Evolutionary conservation across 805 yeast species (phyloP).

Genomic region (Hanseniaspora guilliermondii): DNA sequence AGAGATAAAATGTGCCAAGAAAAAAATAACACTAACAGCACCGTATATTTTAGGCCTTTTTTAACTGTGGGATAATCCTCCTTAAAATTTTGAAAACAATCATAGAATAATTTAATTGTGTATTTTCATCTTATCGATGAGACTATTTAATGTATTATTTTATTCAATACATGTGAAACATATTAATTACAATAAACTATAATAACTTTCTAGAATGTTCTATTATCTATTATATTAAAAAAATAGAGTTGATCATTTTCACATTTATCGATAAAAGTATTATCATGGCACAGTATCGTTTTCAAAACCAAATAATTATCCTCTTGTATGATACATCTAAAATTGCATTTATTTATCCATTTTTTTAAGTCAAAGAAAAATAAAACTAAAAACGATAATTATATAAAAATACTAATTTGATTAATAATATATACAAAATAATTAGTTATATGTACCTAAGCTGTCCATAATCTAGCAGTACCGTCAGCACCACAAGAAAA

Average conservation of each 20-base stretch:
- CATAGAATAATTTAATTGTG: not conserved
- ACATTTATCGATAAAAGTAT: too few relatives aligned
- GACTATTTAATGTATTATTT: not conserved
- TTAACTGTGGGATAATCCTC: not conserved
- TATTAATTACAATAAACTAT: too few relatives aligned
- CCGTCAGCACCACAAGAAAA: slow-evolving; percentile 96
- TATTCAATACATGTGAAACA: too few relatives aligned
- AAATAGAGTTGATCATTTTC: too few relatives aligned
- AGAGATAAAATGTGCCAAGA: not conserved
- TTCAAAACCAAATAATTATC: too few relatives aligned
- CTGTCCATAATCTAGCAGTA: slow-evolving; percentile 91
- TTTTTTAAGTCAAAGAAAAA: not conserved
- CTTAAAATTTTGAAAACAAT: not conserved
- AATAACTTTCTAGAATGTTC: too few relatives aligned
- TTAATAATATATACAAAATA: not conserved
- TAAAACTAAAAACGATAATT: not conserved
- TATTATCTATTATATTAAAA: too few relatives aligned
- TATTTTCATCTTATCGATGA: not conserved
- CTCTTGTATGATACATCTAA: not conserved
- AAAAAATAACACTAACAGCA: too few relatives aligned
- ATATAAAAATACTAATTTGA: not conserved
- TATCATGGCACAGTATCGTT: too few relatives aligned
- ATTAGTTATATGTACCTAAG: slow-evolving; percentile 29
- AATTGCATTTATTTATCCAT: not conserved
- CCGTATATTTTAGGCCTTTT: not conserved